Evolutionary conservation across 306 rosid species (phyloP), one percentile per base, ranked within the genome.

Genomic region (Ormosia semicastrata): DNA sequence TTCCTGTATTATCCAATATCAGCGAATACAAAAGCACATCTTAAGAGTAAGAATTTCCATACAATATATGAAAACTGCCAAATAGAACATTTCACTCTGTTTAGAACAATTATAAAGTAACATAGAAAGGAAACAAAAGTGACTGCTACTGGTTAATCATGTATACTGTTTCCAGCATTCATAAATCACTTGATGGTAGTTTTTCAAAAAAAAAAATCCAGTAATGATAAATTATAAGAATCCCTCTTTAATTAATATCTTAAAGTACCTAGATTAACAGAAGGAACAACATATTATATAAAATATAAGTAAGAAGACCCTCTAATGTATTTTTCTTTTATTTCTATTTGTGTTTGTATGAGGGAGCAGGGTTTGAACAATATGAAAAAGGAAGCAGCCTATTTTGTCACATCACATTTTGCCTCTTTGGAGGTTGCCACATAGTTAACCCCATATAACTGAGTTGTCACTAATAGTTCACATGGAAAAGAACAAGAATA

Each of bases 1-100:
- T 83, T 94, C 97, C 98, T 94, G 93, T 67, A 86, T 63, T 57
- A 68, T 77, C 44, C 71, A 75, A 77, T 54, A 84, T 77, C 84
- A 80, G 39, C 10, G 53, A 75, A 70, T 57, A 76, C 53, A 78
- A 79, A 78, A 57, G 77, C 66, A 60, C 77, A 58, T 57, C 4
- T 71, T 71, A 83, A 52, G 64, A 47, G 58, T 14, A 66, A 73
- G 49, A 79, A 83, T 37, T 57, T 57, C 13, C 68, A 77, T 65
- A 60, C 63, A 67, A 62, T 66, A 75, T 33, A 77, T 47, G 44
- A 64, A 70, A 71, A 65, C 56, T 52, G 29, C 24, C 47, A 68
- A 41, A 64, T 14, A 71, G 39, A 72, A 75, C 33, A 71, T 64
- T 59, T 29, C 43, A 80, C 44, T 54, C 37, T 49, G n/a, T 34